A percentile compares a stretch with the other conserved stretches of the same genome.
Conservation (phyloP, 768 basidiomycete species). For the Termitomyces heimii region DNA sequence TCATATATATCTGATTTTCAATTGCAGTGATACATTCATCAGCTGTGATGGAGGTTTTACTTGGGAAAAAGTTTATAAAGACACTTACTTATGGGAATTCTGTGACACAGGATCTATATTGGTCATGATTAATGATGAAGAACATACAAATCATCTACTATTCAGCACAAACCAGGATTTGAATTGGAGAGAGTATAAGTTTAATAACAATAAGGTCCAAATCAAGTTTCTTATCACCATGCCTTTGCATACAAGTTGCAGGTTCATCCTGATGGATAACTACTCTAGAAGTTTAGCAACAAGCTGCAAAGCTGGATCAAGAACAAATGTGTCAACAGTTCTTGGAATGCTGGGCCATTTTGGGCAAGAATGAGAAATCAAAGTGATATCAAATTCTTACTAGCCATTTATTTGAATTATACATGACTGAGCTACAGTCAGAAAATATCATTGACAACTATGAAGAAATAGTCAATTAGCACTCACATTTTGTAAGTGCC, state of each 20-base stretch:
- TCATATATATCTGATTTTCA: no score
- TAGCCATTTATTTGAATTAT: no score
- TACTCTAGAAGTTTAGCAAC: slow-evolving; percentile 38
- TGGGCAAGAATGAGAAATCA: no score
- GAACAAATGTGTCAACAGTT: no score
- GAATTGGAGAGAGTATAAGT: slow-evolving; percentile 83
- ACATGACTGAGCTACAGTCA: no score
- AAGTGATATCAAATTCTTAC: no score
- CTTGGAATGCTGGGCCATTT: no score
- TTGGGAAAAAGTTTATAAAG: slow-evolving; percentile 98
- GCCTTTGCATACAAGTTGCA: slow-evolving; percentile 82
- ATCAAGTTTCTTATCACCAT: slow-evolving; percentile 81
- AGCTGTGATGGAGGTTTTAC: slow-evolving; percentile 95
- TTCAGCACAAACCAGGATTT: slow-evolving; percentile 89
- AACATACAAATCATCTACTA: slow-evolving; percentile 81
- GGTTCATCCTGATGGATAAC: slow-evolving; percentile 81
- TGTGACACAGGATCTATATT: slow-evolving; percentile 95
- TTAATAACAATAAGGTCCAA: slow-evolving; percentile 66
- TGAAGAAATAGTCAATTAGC: no score
- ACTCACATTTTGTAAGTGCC: no score
- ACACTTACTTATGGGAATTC: slow-evolving; percentile 96
- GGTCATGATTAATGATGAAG: slow-evolving; percentile 93
- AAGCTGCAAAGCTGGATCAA: no score
- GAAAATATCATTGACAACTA: no score
- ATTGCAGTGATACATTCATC: slow-evolving; percentile 95